These are phyloP conservation scores for Mycena haematopus DNA, from an alignment of 768 basidiomycete species.

Conservation along the genomic window DNA sequence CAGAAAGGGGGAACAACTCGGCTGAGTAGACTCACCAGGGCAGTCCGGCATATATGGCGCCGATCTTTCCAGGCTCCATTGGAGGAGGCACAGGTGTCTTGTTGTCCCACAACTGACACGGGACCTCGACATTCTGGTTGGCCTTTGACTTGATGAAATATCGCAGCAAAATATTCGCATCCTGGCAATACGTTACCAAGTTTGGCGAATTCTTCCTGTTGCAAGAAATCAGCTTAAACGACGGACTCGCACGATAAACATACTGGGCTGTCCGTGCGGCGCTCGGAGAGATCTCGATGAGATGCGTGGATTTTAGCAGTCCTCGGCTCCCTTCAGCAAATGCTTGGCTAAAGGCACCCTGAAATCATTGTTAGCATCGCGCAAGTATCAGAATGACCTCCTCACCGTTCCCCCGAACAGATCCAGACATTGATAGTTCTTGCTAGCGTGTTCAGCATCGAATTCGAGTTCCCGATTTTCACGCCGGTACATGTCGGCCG, in stretches of 20 bases:
- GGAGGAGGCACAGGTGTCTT: conserved; percentile 48
- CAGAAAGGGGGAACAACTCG: too few relatives aligned
- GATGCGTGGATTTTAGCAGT: conserved; percentile 65
- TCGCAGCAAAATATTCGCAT: conserved; percentile 66
- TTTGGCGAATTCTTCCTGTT: conserved; percentile 58
- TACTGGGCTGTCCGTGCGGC: conserved; percentile 72
- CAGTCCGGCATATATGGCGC: conserved; percentile 73
- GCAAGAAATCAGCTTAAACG: neutral
- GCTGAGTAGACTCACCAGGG: conserved; percentile 77
- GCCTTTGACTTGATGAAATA: conserved; percentile 61
- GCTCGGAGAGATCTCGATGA: conserved; percentile 78
- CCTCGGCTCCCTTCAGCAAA: conserved; percentile 55
- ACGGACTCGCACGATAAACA: neutral
- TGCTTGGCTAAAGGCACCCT: conserved; percentile 67
- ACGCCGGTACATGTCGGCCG: conserved; percentile 29
- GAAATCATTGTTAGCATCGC: conserved; percentile 32
- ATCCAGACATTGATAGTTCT: conserved; percentile 46
- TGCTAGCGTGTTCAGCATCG: conserved; percentile 35
- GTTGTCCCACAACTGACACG: conserved; percentile 47
- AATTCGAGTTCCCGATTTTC: conserved; percentile 41
- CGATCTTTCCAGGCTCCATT: conserved; percentile 59
- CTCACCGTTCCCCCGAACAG: conserved; percentile 50
- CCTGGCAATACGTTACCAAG: conserved; percentile 70
- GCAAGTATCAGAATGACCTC: conserved; percentile 34
- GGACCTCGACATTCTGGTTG: conserved; percentile 47